Base-by-base conservation (phyloP, 208 protist genomes). In the Leishmania arabica region DNA sequence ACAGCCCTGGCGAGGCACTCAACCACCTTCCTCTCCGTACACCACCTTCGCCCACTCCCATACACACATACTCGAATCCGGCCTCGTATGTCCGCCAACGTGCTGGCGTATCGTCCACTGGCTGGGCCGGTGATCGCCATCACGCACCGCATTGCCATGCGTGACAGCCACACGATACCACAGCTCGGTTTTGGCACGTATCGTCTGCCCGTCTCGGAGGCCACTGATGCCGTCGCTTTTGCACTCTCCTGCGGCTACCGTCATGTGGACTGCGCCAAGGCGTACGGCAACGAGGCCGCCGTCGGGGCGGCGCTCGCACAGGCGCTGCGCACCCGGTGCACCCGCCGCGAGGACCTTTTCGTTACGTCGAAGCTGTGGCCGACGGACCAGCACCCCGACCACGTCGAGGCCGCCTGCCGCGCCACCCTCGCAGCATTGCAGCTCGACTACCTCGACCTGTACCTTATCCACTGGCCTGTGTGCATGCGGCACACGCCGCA, bases 331-430 rank as follows among this genome's bases (percentile, higher is more conserved):
- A 84, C 70, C 37, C 83, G 90, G 11, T 76, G 76, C 21, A 73
- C 97, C n/a, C 88, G 74, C 13, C 90, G 98, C 47, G 95, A 98
- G 31, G 94, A 99, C 56, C 40, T 99, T 37, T 99, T 98, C 71
- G 74, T 99, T 74, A 99, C 97, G 3, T 98, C 95, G 4, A 99
- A 99, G 82, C 82, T 99, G 31, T 99, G 96, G 92, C 96, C 98
- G 19, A 99, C 96, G 1, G 95, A 98, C 77, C 98, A 99, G 83
- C 90, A 94, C 74, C 91, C 90, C 27, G 88, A 97, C 75, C 56
- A 95, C 81, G 97, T 99, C 5, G 89, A 93, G 83, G 77, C 83
- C 40, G 95, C 95, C 24, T 98, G 93, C 86, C 82, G 90, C n/a
- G 82, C 95, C 74, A 95, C 90, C 24, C 80, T 99, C 56, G 78